Conservation (phyloP, 75 land plant species). For the Pseudotsuga menziesii region DNA sequence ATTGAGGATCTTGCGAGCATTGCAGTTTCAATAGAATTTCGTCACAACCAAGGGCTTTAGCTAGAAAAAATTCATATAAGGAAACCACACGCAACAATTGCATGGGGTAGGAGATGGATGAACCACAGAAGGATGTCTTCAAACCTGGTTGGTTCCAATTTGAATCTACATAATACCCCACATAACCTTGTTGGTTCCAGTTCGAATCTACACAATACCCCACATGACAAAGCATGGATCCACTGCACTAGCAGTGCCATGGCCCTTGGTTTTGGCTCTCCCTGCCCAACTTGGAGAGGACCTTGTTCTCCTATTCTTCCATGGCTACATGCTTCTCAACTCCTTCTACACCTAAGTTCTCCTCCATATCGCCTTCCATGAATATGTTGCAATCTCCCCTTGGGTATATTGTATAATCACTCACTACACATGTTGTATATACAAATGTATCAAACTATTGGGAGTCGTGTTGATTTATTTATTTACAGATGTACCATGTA, state of each 20-base stretch:
- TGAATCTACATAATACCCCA: too few species aligned
- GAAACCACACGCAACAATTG: too few species aligned
- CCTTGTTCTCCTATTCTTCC: slow-evolving; percentile 66
- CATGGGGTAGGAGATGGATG: background rate
- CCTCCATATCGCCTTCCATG: slow-evolving; percentile 72
- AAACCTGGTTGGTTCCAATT: background rate
- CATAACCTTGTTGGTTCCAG: too few species aligned
- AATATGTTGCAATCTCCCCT: slow-evolving; percentile 78
- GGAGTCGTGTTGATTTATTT: too few species aligned
- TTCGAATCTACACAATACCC: background rate
- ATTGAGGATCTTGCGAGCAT: too few species aligned
- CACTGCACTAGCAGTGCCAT: slow-evolving; percentile 35
- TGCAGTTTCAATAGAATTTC: too few species aligned
- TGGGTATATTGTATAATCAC: slow-evolving; percentile 53
- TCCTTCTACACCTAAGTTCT: slow-evolving; percentile 85
- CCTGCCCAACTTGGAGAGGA: slow-evolving; percentile 59
- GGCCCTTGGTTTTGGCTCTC: slow-evolving; percentile 29
- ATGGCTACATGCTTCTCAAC: slow-evolving; percentile 75
- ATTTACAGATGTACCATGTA: slow-evolving; percentile 57
- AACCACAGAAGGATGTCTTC: background rate
- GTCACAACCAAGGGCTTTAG: too few species aligned
- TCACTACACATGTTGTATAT: too few species aligned
- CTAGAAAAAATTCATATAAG: too few species aligned
- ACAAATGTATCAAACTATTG: too few species aligned
- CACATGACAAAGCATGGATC: background rate